Base-by-base conservation (phyloP, 495 filamentous ascomycete species). In the Hypoxylon fuscum region DNA sequence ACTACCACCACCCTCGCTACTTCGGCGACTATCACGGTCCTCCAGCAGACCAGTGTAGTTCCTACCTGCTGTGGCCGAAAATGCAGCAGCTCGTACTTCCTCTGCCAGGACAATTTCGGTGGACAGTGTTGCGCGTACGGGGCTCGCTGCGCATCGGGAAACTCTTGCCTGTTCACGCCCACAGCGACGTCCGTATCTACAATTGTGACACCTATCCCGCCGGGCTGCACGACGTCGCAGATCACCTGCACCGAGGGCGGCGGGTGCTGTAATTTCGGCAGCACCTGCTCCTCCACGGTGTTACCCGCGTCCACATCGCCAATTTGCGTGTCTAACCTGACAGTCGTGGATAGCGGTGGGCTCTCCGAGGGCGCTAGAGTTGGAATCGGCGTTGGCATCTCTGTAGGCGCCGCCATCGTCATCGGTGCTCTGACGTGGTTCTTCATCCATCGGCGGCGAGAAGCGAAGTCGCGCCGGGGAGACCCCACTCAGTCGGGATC, bases 261-360 rank as follows among this genome's bases (percentile, higher is more conserved):
- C 41, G 90, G 90, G 3, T 95, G 91, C 74, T 95, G 91, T 68
- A 83, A 85, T 15, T 83, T 85, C 2, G 88, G 87, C 2, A 81
- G 87, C 40, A 73, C 87, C 60, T 95, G 91, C 68, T 85, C 86
- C 38, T 82, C 81, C 0, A 72, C 80, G 2, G 81, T 82, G 12
- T 80, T 79, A 2, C 80, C 79, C 0, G 70, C 81, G 2, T 62
- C 85, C 14, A 76, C 66, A 5, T 44, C 64, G 0, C 64, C 65
- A n/a, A 59, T 38, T 6, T 75, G 72, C 44, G 72, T 55, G 2
- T 29, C 52, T 1, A 59, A 64, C 38, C 23, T 61, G 15, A 43
- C 59, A 3, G 29, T 64, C 7, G 51, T 56, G 14, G 43, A 54
- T 8, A 50, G 20, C 23, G 47, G 38, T 25, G 59, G 50, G 17